These are phyloP conservation scores for Lepidium didymum DNA, from an alignment of 345 rosid genomes.

Conservation along the genomic window DNA sequence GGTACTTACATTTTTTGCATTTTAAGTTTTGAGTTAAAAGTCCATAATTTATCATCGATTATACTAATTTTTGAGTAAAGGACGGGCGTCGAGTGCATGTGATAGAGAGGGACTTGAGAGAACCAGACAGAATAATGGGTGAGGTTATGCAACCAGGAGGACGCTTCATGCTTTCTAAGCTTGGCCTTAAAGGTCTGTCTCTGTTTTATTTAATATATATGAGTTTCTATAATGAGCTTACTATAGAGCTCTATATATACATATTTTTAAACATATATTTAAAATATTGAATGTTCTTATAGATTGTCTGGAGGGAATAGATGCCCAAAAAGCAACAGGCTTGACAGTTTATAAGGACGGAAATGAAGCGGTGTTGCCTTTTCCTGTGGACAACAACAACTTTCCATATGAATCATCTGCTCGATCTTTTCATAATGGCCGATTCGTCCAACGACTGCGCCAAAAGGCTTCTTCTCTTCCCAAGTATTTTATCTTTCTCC, in stretches of 20 bases:
- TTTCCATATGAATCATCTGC: constrained; percentile 16
- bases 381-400: constrained; percentile 14
- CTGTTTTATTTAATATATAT: neutral
- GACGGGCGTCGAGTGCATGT: constrained; percentile 61
- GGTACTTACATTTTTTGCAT: too few species aligned
- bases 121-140: constrained; percentile 58
- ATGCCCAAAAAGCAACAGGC: constrained; percentile 12
- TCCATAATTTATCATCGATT: too few species aligned
- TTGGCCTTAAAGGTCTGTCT: constrained; percentile 45
- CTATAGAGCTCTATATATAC: too few species aligned
- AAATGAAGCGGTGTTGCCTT: neutral
- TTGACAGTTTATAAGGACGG: constrained; percentile 22
- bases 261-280: too few species aligned
- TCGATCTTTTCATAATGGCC: constrained; percentile 28
- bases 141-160: constrained; percentile 66
- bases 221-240: too few species aligned
- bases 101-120: constrained; percentile 53
- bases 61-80: constrained; percentile 21
- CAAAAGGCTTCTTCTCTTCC: constrained; percentile 29
- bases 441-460: constrained; percentile 26
- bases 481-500: too few species aligned
- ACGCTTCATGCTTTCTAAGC: constrained; percentile 45
- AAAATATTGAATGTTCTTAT: too few species aligned
- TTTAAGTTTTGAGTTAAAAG: too few species aligned
- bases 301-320: constrained; percentile 35